These are phyloP conservation scores for Cladosporium sp. DNA, from an alignment of 2,329 filamentous ascomycete species.

Conservation along the genomic window DNA sequence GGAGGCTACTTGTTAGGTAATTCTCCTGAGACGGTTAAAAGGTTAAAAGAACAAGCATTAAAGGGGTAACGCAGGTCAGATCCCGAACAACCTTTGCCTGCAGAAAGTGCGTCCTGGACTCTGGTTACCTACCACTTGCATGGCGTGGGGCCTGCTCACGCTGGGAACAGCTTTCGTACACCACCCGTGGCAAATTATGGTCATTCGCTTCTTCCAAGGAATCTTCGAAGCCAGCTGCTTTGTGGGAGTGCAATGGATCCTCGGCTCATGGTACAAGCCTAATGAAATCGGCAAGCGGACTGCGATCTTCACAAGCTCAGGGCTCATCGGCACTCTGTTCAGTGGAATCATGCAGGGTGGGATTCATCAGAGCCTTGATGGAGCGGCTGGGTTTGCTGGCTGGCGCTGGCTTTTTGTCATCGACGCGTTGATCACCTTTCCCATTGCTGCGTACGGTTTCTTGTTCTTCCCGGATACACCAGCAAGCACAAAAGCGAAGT, in stretches of 20 bases:
- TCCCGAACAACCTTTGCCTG: conserved; percentile 59
- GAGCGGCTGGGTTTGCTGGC: conserved; percentile 35
- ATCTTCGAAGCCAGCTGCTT: conserved; percentile 27
- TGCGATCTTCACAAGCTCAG: conserved; percentile 13
- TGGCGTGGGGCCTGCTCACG: conserved; percentile 63
- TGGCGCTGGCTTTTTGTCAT: conserved; percentile 53
- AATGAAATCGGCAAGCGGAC: conserved; percentile 16
- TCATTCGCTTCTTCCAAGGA: conserved; percentile 49
- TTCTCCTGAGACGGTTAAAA: too few species aligned
- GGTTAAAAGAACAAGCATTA: too few species aligned
- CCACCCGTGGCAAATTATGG: conserved; percentile 54
- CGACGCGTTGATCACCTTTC: conserved; percentile 51
- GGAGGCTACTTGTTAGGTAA: conserved; percentile 43
- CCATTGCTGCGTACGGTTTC: conserved; percentile 50
- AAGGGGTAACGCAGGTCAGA: too few species aligned
- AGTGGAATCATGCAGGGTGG: conserved; percentile 14
- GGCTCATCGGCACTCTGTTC: neutral
- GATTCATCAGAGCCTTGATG: conserved; percentile 34
- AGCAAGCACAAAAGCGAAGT: conserved; percentile 13
- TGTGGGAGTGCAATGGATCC: conserved; percentile 25
- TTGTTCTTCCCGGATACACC: conserved; percentile 49
- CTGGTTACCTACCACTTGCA: conserved; percentile 38
- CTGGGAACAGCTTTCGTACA: conserved; percentile 48
- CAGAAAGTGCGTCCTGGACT: conserved; percentile 60
- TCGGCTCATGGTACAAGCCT: conserved; percentile 24